These are phyloP conservation scores for Pleurotus ostreatus DNA, from an alignment of 768 basidiomycete genomes.

Conservation along the genomic window DNA sequence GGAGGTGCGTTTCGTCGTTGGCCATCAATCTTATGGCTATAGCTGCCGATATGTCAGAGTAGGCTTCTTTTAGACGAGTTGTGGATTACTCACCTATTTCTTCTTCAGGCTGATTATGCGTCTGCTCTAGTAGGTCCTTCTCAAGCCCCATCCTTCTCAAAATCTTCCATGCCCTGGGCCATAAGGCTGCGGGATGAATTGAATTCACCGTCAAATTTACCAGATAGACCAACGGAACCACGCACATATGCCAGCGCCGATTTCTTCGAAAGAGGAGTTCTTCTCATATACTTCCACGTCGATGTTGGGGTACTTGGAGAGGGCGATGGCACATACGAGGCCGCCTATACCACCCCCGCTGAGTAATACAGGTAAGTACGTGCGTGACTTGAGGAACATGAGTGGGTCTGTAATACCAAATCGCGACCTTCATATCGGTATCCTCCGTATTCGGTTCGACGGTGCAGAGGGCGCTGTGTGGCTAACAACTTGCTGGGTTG, in stretches of 20 bases:
- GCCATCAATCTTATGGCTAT: too few relatives aligned
- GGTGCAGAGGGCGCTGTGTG: neutral
- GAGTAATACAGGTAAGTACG: neutral
- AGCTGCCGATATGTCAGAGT: too few relatives aligned
- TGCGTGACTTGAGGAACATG: neutral
- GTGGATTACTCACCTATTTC: neutral
- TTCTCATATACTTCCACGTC: constrained; percentile 28
- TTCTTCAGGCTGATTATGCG: neutral
- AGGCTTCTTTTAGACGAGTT: too few relatives aligned
- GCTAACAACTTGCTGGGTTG: neutral
- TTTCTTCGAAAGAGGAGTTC: neutral
- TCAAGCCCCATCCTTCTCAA: neutral
- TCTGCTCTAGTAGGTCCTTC: neutral
- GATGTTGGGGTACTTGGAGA: constrained; percentile 20
- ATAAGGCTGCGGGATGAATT: neutral
- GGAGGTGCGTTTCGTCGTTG: too few relatives aligned
- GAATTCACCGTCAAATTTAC: neutral
- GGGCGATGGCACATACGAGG: neutral
- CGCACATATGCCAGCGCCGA: constrained; percentile 4
- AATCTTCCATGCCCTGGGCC: neutral
- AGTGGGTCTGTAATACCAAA: neutral
- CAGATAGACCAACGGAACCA: neutral
- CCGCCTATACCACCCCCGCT: constrained; percentile 4
- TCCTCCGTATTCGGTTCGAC: neutral
- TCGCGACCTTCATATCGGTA: neutral